Evolutionary conservation across 179 eudicot species (phyloP).

Genomic region (Dionaea muscipula): DNA sequence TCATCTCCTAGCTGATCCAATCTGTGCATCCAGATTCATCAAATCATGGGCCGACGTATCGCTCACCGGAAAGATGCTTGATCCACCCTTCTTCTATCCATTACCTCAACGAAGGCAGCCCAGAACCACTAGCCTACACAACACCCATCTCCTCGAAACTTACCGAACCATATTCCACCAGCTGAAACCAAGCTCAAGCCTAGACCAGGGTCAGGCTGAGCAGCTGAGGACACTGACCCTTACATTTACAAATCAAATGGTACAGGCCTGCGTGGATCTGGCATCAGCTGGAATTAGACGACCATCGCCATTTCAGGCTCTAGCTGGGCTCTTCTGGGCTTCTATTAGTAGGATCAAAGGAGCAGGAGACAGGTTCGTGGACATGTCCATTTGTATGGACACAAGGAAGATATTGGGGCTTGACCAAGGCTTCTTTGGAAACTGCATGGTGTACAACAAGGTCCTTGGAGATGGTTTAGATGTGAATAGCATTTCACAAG

Average conservation of each 20-base stretch:
- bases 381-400: slow-evolving; percentile 43
- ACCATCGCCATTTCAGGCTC: slow-evolving; percentile 29
- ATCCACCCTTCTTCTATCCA: slow-evolving; percentile 51
- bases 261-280: slow-evolving; percentile 28
- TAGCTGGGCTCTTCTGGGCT: slow-evolving; percentile 41
- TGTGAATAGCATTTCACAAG: slow-evolving; percentile 16
- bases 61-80: slow-evolving; percentile 17
- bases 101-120: slow-evolving; percentile 26
- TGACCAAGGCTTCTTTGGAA: slow-evolving; percentile 53
- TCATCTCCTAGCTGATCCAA: slow-evolving; percentile 51
- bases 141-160: slow-evolving; percentile 22
- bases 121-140: slow-evolving; percentile 4
- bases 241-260: slow-evolving; percentile 26
- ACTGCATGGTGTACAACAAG: slow-evolving; percentile 40
- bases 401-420: slow-evolving; percentile 29
- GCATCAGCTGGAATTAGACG: slow-evolving; percentile 10
- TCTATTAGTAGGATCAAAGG: slow-evolving; percentile 38
- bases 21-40: slow-evolving; percentile 30
- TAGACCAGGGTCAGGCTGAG: slow-evolving; percentile 5
- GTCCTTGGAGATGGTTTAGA: slow-evolving; percentile 19
- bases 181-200: slow-evolving; percentile 6
- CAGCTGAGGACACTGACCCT: slow-evolving; percentile 22
- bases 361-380: slow-evolving; percentile 16
- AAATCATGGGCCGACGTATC: slow-evolving; percentile 44
- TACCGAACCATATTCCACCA: slow-evolving; percentile 25